Conservation (phyloP, 2,329 filamentous ascomycete species). For the Periconia digitata region DNA sequence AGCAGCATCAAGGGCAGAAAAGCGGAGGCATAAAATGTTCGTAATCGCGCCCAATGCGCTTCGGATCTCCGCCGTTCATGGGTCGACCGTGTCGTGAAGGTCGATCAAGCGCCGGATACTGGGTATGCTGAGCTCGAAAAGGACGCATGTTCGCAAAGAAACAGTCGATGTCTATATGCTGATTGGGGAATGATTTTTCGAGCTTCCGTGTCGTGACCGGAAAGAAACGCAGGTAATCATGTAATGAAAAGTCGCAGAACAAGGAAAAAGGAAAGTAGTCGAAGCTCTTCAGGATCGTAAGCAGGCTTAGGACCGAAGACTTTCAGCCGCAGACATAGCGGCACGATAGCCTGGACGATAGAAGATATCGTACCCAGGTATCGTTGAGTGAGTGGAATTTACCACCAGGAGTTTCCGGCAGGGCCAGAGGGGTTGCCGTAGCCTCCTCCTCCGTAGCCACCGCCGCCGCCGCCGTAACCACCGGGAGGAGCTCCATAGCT, state of each 20-base stretch:
- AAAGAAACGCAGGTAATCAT: slow-evolving; percentile 37
- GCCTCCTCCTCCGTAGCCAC: slow-evolving; percentile 56
- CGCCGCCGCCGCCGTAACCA: slow-evolving; percentile 62
- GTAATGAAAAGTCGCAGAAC: slow-evolving; percentile 25
- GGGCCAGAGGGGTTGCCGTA: slow-evolving; percentile 70
- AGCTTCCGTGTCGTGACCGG: slow-evolving; percentile 42
- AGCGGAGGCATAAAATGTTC: slow-evolving; percentile 43
- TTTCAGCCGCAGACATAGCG: slow-evolving; percentile 12
- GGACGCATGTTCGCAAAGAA: slow-evolving; percentile 46
- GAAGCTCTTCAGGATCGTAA: slow-evolving; percentile 3
- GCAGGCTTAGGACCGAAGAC: slow-evolving; percentile 6
- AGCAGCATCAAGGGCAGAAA: slow-evolving; percentile 43
- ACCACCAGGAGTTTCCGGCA: slow-evolving; percentile 71
- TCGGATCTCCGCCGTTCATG: slow-evolving; percentile 38
- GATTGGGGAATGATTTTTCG: slow-evolving; percentile 51
- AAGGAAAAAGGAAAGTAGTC: slow-evolving; percentile 23
- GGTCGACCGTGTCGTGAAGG: slow-evolving; percentile 37
- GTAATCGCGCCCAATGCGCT: slow-evolving; percentile 38
- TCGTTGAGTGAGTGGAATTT: slow-evolving; percentile 39
- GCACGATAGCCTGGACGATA: slow-evolving; percentile 25
- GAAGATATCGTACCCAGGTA: slow-evolving; percentile 24
- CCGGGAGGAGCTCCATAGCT: slow-evolving; percentile 50
- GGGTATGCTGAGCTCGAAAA: slow-evolving; percentile 42
- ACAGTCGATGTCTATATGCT: slow-evolving; percentile 56
- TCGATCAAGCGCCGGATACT: slow-evolving; percentile 37